A percentile compares a stretch with the other conserved stretches of the same genome.
Evolutionary conservation across 208 protist species (phyloP).

Genomic region (Blastocrithidia nonstop): DNA sequence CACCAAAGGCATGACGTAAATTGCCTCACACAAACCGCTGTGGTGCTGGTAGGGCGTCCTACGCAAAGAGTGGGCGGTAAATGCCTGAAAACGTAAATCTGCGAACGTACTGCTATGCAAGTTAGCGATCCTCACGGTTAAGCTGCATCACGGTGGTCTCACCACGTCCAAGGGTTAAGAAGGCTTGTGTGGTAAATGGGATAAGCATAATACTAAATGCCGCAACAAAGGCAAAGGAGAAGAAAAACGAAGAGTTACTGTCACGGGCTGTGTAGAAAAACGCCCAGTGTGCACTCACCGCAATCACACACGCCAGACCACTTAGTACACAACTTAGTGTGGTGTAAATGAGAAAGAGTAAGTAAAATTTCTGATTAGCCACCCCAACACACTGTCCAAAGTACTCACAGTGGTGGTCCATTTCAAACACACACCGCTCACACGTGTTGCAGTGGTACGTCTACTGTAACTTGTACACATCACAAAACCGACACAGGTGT

Average conservation of each 20-base stretch:
- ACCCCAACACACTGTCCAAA: conserved; percentile 64
- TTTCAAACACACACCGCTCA: conserved; percentile 42
- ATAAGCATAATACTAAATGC: not conserved
- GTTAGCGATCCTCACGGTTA: conserved; percentile 7
- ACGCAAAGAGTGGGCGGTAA: conserved; percentile 6
- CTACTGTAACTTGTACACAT: conserved; percentile 48
- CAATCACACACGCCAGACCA: conserved; percentile 4
- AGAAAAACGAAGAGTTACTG: not conserved
- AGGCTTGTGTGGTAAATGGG: not conserved
- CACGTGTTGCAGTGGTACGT: conserved; percentile 75
- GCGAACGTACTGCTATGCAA: conserved; percentile 1
- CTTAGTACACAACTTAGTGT: conserved; percentile 6
- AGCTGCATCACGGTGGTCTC: conserved; percentile 10
- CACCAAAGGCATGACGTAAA: conserved; percentile 16
- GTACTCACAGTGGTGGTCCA: conserved; percentile 73
- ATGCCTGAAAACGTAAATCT: conserved; percentile 3
- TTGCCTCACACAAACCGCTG: conserved; percentile 9
- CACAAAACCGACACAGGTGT: conserved; percentile 37
- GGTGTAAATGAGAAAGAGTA: conserved; percentile 34
- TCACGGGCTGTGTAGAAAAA: not conserved
- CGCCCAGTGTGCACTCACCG: not conserved
- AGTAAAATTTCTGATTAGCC: conserved; percentile 66
- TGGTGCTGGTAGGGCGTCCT: conserved; percentile 4
- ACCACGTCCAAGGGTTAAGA: conserved; percentile 5
- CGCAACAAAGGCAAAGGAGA: not conserved